Evolutionary conservation across 139 green algal species (phyloP).

Genomic region (Chlorokybus atmophyticus): DNA sequence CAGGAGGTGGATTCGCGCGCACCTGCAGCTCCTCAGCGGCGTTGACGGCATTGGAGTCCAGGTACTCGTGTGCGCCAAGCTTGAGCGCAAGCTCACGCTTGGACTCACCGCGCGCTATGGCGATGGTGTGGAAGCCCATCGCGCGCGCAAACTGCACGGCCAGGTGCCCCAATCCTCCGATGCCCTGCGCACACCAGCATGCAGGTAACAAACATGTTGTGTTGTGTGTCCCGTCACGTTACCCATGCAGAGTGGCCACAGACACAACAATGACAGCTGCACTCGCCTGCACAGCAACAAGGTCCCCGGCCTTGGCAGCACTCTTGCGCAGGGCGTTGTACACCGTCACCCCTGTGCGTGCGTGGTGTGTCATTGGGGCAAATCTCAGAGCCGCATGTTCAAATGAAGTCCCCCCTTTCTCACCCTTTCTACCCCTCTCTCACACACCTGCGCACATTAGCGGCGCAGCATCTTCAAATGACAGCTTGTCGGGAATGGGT

Average conservation of each 20-base stretch:
- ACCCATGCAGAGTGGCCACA: too few relatives aligned
- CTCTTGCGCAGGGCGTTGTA: not conserved
- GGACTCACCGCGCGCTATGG: not conserved
- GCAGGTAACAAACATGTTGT: too few relatives aligned
- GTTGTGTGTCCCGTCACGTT: too few relatives aligned
- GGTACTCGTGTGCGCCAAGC: conserved; percentile 8
- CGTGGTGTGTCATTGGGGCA: too few relatives aligned
- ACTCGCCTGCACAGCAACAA: conserved; percentile 4
- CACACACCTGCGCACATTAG: conserved; percentile 19
- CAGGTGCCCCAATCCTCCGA: conserved; percentile 13
- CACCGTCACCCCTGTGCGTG: conserved; percentile 1
- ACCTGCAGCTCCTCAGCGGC: conserved; percentile 5
- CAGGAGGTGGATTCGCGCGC: not conserved
- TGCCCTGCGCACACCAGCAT: not conserved
- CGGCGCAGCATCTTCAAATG: conserved; percentile 6
- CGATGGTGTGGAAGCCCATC: conserved; percentile 5
- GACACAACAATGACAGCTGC: too few relatives aligned
- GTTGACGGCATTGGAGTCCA: conserved; percentile 7
- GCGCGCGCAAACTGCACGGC: conserved; percentile 1
- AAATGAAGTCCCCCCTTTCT: too few relatives aligned
- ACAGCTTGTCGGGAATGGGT: conserved; percentile 7
- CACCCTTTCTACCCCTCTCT: too few relatives aligned
- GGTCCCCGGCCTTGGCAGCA: not conserved
- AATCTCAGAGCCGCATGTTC: too few relatives aligned
- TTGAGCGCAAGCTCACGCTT: conserved; percentile 4